These are phyloP conservation scores for Aspergillus jensenii DNA, from an alignment of 2,329 filamentous ascomycete genomes.

Conservation along the genomic window DNA sequence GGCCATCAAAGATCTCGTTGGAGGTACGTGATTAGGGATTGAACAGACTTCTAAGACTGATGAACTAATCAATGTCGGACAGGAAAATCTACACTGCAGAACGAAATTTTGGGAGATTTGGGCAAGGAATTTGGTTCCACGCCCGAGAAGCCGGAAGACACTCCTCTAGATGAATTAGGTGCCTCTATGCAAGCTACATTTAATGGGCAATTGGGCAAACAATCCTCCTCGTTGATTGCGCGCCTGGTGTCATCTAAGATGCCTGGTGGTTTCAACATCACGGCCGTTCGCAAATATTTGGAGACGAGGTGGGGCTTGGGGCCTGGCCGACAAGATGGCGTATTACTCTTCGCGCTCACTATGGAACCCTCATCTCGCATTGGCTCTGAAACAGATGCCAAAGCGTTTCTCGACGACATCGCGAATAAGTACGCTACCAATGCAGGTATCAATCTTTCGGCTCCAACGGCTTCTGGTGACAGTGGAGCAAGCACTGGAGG, in stretches of 20 bases:
- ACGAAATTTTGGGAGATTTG: constrained; percentile 95
- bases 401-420: constrained; percentile 85
- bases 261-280: constrained; percentile 99
- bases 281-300: constrained; percentile 88
- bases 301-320: constrained; percentile 91
- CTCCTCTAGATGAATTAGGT: constrained; percentile 90
- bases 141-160: constrained; percentile 97
- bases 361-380: constrained; percentile 89
- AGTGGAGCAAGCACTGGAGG: constrained; percentile 69
- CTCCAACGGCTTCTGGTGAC: constrained; percentile 69
- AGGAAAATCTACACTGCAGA: constrained; percentile 98
- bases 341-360: constrained; percentile 82
- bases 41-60: not conserved
- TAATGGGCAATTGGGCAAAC: constrained; percentile 96
- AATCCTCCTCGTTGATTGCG: constrained; percentile 88
- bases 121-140: constrained; percentile 98
- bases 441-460: constrained; percentile 79
- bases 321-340: constrained; percentile 84
- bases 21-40: constrained; percentile 64
- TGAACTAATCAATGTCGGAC: constrained; percentile 12
- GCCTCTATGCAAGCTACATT: constrained; percentile 98
- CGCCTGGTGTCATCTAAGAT: constrained; percentile 98
- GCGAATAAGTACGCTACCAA: constrained; percentile 84
- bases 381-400: constrained; percentile 85
- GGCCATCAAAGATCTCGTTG: constrained; percentile 97